Conservation (phyloP, 2,329 filamentous ascomycete species). For the Monosporascus sp. region DNA sequence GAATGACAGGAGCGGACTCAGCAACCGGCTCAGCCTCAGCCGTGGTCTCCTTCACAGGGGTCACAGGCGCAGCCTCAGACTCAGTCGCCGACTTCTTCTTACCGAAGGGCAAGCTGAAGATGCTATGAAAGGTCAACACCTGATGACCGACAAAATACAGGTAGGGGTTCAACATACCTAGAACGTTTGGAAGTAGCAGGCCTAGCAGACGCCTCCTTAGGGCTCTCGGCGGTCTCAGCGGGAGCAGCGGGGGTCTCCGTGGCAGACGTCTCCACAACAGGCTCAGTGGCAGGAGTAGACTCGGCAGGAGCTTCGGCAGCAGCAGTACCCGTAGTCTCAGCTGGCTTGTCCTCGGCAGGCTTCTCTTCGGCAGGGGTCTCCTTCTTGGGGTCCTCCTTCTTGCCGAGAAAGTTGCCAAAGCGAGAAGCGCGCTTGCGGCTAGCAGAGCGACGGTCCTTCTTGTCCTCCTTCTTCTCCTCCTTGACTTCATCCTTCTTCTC, state of each 20-base stretch:
- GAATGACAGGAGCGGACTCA: conserved; percentile 53
- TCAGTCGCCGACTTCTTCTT: conserved; percentile 53
- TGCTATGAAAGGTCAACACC: conserved; percentile 28
- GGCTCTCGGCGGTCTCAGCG: conserved; percentile 26
- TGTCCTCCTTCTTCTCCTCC: conserved; percentile 39
- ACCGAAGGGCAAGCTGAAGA: conserved; percentile 50
- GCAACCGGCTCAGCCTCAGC: conserved; percentile 29
- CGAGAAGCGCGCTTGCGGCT: conserved; percentile 62
- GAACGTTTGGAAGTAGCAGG: conserved; percentile 43
- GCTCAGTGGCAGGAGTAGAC: conserved; percentile 29
- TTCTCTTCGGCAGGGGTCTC: conserved; percentile 31
- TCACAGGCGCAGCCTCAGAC: conserved; percentile 28
- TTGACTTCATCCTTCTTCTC: conserved; percentile 29
- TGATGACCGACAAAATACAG: conserved; percentile 3
- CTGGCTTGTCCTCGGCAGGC: conserved; percentile 32
- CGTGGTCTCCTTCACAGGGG: conserved; percentile 38
- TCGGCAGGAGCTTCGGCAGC: conserved; percentile 21
- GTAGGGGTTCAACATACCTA: conserved; percentile 35
- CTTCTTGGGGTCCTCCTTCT: conserved; percentile 46
- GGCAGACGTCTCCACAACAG: conserved; percentile 28
- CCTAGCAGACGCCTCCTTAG: conserved; percentile 32
- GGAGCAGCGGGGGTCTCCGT: conserved; percentile 24
- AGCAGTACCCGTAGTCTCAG: conserved; percentile 24
- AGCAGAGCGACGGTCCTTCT: conserved; percentile 55
- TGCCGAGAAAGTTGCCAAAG: conserved; percentile 52